Evolutionary conservation across 371 early-diverging fungal species (phyloP).

Genomic region (Mucor velutinosus): DNA sequence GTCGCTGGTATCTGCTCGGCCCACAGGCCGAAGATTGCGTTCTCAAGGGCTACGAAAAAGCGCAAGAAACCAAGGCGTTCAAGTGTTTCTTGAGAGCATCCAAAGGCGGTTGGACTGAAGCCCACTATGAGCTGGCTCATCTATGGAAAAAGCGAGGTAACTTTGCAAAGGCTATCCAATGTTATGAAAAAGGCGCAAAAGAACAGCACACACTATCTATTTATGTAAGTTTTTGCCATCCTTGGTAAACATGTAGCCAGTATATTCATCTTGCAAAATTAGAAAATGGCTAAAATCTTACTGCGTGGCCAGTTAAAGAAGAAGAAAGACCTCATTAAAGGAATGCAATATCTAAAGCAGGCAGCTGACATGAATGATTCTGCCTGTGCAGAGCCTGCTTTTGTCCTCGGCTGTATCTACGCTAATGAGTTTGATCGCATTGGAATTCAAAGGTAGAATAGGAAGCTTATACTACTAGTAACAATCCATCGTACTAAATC

Average conservation of each 20-base stretch:
- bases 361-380: conserved; percentile 36
- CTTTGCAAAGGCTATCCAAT: conserved; percentile 65
- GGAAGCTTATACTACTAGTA: not conserved
- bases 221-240: conserved; percentile 57
- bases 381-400: conserved; percentile 39
- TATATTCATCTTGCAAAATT: not conserved
- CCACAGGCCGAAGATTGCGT: conserved; percentile 38
- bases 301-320: conserved; percentile 34
- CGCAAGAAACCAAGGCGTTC: conserved; percentile 35
- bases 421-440: conserved; percentile 35
- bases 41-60: conserved; percentile 17
- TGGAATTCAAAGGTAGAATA: conserved; percentile 29
- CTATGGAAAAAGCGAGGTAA: conserved; percentile 62
- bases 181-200: conserved; percentile 76
- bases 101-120: conserved; percentile 35
- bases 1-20: conserved; percentile 67
- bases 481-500: not conserved
- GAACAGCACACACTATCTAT: conserved; percentile 69
- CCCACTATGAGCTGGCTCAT: conserved; percentile 39
- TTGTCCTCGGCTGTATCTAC: conserved; percentile 39
- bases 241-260: not conserved
- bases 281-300: conserved; percentile 44
- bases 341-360: conserved; percentile 30
- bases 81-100: conserved; percentile 47
- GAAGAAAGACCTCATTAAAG: conserved; percentile 26